Evolutionary conservation across 2,329 filamentous ascomycete species (phyloP).

Genomic region (Sporothrix globosa): DNA sequence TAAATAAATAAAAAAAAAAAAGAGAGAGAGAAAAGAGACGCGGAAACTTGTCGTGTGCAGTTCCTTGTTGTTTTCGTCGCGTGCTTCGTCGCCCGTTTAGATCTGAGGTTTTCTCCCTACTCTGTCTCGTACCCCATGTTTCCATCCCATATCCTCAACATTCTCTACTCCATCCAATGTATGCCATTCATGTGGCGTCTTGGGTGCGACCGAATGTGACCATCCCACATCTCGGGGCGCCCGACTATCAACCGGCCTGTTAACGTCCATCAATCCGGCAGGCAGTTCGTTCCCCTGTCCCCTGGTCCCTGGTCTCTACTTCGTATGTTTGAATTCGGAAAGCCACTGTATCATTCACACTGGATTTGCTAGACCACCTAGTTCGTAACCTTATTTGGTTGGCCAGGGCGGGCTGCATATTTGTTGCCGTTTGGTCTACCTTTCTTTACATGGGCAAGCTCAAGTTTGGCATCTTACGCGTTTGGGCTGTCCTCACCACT

Average conservation of each 20-base stretch:
- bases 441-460: not conserved
- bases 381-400: no score
- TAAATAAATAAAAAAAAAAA: no score
- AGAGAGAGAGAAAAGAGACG: not conserved
- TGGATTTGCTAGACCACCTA: not conserved
- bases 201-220: not conserved
- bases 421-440: not conserved
- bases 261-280: no score
- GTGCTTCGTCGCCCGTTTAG: not conserved
- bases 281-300: no score
- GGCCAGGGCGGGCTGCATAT: not conserved
- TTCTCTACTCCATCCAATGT: not conserved
- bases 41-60: not conserved
- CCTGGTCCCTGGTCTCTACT: not conserved
- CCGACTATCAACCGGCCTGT: not conserved
- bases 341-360: not conserved
- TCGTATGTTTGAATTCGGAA: not conserved
- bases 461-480: not conserved
- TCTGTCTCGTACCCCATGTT: not conserved
- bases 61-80: not conserved
- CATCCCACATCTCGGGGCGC: slow-evolving; percentile 1
- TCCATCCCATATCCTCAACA: not conserved
- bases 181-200: not conserved
- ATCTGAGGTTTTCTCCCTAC: not conserved
- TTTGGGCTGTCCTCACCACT: not conserved